phyloP scores from a whole-genome alignment of 2,329 filamentous ascomycete genomes.

The Stachybotrys chartarum region DNA sequence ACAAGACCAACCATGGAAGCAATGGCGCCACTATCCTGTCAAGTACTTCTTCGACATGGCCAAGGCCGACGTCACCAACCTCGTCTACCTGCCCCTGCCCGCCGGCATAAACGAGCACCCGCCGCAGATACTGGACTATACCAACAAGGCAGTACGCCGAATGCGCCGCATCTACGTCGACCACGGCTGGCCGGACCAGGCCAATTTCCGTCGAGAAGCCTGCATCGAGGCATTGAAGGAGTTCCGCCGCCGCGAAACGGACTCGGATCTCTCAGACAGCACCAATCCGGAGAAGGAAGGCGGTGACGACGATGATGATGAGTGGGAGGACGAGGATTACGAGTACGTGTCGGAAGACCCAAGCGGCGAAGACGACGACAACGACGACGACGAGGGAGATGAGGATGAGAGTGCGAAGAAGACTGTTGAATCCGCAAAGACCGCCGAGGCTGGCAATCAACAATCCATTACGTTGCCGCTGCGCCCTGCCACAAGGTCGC shows the following conservation, averaged over 20 bases:
- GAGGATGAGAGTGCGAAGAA: neutral
- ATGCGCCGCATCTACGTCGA: neutral
- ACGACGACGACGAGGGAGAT: neutral
- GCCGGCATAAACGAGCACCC: neutral
- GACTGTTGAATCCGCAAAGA: neutral
- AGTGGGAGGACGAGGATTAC: neutral
- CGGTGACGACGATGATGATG: neutral
- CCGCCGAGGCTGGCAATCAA: too few species aligned
- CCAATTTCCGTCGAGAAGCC: neutral
- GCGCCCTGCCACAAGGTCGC: neutral
- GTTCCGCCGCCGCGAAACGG: neutral
- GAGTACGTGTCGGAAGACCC: neutral
- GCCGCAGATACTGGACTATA: neutral
- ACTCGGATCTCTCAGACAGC: neutral
- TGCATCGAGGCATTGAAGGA: neutral
- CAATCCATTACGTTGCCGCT: neutral
- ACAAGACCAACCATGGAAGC: neutral
- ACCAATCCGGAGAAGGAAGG: neutral
- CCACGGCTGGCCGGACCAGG: neutral
- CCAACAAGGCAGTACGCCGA: neutral
- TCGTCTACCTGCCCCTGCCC: neutral
- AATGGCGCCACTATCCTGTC: neutral
- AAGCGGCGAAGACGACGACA: neutral
- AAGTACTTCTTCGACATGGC: neutral
- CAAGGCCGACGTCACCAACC: neutral